Conservation (phyloP, 75 land plant genomes). For the Picea glauca region DNA sequence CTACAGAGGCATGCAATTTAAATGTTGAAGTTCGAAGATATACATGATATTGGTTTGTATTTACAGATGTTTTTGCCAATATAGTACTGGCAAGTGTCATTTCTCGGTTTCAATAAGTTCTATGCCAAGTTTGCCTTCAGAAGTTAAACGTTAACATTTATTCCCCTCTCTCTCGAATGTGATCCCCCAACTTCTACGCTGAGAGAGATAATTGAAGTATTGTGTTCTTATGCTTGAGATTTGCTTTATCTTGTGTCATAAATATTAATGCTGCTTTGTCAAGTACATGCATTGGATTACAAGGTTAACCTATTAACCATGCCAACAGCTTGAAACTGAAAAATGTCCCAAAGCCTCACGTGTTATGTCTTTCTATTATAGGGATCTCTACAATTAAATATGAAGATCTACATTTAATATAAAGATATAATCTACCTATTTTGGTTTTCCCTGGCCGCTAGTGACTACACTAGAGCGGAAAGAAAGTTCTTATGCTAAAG, state of each 20-base stretch:
- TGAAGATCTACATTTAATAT: too few relatives aligned
- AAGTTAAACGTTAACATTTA: not conserved
- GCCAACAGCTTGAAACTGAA: not conserved
- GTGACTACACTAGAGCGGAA: too few relatives aligned
- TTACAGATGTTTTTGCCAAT: not conserved
- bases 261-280: not conserved
- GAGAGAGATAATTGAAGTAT: not conserved
- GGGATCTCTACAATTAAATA: not conserved
- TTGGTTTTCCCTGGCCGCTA: too few relatives aligned
- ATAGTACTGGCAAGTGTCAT: not conserved
- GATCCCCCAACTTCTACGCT: not conserved
- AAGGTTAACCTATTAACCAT: not conserved
- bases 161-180: not conserved
- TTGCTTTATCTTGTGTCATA: not conserved
- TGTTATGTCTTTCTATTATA: not conserved
- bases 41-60: not conserved
- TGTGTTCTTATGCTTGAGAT: not conserved
- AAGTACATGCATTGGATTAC: not conserved
- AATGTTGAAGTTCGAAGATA: not conserved
- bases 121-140: not conserved
- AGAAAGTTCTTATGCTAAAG: not conserved
- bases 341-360: not conserved
- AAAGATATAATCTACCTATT: too few relatives aligned
- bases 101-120: not conserved
- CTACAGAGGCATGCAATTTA: not conserved